Evolutionary conservation across 352 stramenopile species (phyloP), one percentile per base, ranked within the genome.

Genomic region (Pythium vanterpoolii): DNA sequence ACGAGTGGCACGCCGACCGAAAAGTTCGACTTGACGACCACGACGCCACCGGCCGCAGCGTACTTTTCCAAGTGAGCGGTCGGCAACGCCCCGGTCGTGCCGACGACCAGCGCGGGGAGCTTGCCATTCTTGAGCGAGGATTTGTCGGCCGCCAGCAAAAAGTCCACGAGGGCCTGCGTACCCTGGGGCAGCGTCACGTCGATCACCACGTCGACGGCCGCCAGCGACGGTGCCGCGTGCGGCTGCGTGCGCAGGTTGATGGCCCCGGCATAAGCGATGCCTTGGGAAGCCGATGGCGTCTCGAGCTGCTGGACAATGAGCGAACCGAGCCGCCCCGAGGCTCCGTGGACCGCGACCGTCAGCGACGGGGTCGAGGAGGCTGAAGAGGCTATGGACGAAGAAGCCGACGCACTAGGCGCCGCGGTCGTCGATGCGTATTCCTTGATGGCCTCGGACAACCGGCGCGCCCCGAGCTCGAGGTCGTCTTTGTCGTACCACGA

Each of bases 401-500:
- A 52, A 1, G 74, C 58, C 30, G 56, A 13, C 13, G 61, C 44
- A 18, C 46, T 34, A 11, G 46, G 36, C 24, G 62, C 46, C 16
- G 61, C 54, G 21, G 86, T 61, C 44, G 74, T 75, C 5, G 61
- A 53, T 40, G 77, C 60, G 62, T 87, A 89, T 64, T 90, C 79
- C 42, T 71, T 73, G 64, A 90, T 89, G 24, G 81, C 78, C 38
- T 79, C 82, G 16, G 76, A 68, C 28, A 96, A 72, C 44, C 87
- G 83, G 52, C 83, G 71, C 19, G 78, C 86, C 16, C 87, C 87
- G 21, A 94, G 71, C 54, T 86, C 69, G 54, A 96, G 74, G 62
- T 95, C 87, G 19, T 72, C 60, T 56, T 80, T 76, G 55, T 93
- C 80, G 73, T 96, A 96, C 77, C 81, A 95, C 50, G 85, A 94